phyloP scores from a whole-genome alignment of 768 basidiomycete species.

The Mycena rosella region DNA sequence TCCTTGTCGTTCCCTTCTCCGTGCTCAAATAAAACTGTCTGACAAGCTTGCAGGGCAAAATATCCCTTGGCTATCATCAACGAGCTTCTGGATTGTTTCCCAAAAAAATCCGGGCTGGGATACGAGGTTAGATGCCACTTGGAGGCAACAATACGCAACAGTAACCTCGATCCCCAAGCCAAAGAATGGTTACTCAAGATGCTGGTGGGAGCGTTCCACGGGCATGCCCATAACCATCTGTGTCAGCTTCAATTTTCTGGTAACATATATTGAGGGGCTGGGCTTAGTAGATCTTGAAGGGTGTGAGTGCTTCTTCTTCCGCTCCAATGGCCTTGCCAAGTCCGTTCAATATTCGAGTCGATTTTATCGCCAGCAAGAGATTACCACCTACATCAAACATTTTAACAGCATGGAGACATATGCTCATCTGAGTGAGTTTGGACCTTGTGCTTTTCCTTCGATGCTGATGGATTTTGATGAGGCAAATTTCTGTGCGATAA shows the following conservation, averaged over 20 bases:
- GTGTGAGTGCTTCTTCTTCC: background rate
- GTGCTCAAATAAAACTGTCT: no score
- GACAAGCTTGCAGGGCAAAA: no score
- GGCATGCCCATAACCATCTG: background rate
- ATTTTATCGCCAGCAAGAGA: background rate
- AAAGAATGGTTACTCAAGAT: slow-evolving; percentile 14
- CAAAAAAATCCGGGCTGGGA: no score
- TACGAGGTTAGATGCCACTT: no score
- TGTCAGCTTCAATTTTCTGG: background rate
- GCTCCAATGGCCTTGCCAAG: background rate
- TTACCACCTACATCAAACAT: background rate
- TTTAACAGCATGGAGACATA: background rate
- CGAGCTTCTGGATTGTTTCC: no score
- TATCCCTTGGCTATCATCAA: no score
- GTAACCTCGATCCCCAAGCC: background rate
- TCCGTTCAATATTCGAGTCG: background rate
- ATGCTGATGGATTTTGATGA: no score
- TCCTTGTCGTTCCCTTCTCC: no score
- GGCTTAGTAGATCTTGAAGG: background rate
- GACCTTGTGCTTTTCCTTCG: no score
- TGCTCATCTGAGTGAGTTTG: background rate
- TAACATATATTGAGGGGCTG: background rate
- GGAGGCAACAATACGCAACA: no score
- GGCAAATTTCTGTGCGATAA: no score
- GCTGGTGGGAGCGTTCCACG: background rate